Base-by-base conservation (phyloP, 1,284 basidiomycete genomes). In the Stygiomarasmius scandens region DNA sequence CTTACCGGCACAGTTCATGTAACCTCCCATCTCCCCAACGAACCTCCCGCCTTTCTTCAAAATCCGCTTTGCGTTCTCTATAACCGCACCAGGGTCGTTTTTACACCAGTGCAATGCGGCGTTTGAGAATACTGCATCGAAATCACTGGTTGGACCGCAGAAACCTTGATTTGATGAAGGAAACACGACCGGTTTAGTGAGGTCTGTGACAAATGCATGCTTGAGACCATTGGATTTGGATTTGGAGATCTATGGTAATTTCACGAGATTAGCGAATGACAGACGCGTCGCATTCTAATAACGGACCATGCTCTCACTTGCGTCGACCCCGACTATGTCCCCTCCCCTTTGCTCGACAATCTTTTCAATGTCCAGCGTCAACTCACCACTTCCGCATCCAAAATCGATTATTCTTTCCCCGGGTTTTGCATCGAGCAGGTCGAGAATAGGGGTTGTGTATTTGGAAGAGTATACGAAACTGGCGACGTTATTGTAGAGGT, bases 81-180 rank as follows among this genome's bases (percentile, higher is more conserved):
- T 69, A 1, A 93, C 92, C 0, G 82, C 85, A 0, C 66, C 67
- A 0, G 93, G 93, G 64, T 89, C 77, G 8, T 74, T 71, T 68
- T 91, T 92, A 71, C 92, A 94, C 93, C 93, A 95, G 66, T 95
- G 93, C 58, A 95, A 69, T 1, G 83, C 79, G 0, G 93, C 92
- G 57, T 89, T 92, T 46, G 87, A 87, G 72, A 94, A 93, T 1
- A 90, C 86, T 0, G 84, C 80, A 62, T 89, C 84, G 59, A 83
- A 88, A 51, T 72, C 72, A 50, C 61, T 46, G 49, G 58, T 59
- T 16, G 67, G 64, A 11, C 72, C 64, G 23, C 12, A 20, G 22
- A 49, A 43, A n/a, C 34, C 55, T 32, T 44, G 16, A 1, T 59
- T 44, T 0, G 64, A 59, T 34, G 63, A 44, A 19, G 71, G 73